Conservation (phyloP, 495 filamentous ascomycete genomes). For the Aspergillus coremiiformis region DNA sequence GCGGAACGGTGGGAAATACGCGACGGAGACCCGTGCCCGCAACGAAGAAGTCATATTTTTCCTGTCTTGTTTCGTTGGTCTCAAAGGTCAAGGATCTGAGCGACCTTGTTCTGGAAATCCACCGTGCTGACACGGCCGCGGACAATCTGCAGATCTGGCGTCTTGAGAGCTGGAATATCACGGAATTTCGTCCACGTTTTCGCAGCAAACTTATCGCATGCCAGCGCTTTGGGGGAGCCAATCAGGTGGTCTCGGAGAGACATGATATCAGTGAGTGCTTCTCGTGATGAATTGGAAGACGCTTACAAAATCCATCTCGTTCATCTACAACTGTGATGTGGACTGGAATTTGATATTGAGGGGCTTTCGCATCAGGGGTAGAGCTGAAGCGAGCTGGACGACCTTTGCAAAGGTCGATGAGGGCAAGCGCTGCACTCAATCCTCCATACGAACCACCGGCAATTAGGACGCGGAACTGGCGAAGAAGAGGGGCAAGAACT, state of each 20-base stretch:
- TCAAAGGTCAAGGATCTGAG: conserved; percentile 34
- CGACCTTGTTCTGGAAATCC: conserved; percentile 44
- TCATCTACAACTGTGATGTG: conserved; percentile 64
- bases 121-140: conserved; percentile 51
- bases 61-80: conserved; percentile 14
- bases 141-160: conserved; percentile 44
- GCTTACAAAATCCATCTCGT: conserved; percentile 61
- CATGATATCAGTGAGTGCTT: background rate
- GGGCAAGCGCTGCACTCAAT: conserved; percentile 50
- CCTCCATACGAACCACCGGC: conserved; percentile 62
- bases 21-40: conserved; percentile 54
- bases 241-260: conserved; percentile 49
- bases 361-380: conserved; percentile 17
- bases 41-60: conserved; percentile 59
- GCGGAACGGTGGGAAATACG: conserved; percentile 56
- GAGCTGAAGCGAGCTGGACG: conserved; percentile 30
- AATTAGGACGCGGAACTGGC: conserved; percentile 41
- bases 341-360: conserved; percentile 37
- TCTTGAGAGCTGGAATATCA: conserved; percentile 50
- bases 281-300: background rate
- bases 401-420: conserved; percentile 52
- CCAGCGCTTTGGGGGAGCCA: conserved; percentile 55
- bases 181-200: conserved; percentile 56
- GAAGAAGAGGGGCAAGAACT: conserved; percentile 16
- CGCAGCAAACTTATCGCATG: conserved; percentile 45